A percentile compares a stretch with the other conserved stretches of the same genome.
These are phyloP conservation scores for Handroanthus guayacan DNA, from an alignment of 257 asterid species.

Conservation along the genomic window DNA sequence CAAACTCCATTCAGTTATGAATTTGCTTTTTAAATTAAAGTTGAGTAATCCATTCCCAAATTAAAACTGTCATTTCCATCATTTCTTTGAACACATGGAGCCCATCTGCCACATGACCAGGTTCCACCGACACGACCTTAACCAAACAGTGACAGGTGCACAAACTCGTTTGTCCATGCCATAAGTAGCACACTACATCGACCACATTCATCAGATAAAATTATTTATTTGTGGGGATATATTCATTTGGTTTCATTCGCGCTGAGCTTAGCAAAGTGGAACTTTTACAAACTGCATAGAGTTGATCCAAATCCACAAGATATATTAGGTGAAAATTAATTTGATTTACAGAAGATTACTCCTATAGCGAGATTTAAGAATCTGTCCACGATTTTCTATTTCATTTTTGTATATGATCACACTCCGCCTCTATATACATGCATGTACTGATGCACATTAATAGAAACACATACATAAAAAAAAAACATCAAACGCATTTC, in stretches of 20 bases:
- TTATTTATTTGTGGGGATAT: neutral
- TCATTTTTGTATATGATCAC: neutral
- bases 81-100: neutral
- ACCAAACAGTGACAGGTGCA: neutral
- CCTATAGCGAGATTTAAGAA: neutral
- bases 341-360: neutral
- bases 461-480: neutral
- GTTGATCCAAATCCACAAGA: neutral
- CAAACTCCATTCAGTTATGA: neutral
- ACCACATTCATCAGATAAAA: neutral
- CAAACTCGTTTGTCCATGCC: neutral
- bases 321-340: neutral
- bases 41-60: neutral
- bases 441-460: neutral
- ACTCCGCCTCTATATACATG: neutral
- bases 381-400: neutral
- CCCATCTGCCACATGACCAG: neutral
- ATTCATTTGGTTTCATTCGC: neutral
- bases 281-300: neutral
- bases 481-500: neutral
- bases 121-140: neutral
- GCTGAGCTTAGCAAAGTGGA: neutral
- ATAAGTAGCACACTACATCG: neutral
- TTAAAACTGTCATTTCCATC: neutral
- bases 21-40: neutral